Evolutionary conservation across 2,329 filamentous ascomycete species (phyloP).

Genomic region (Fusarium odoratissimum): DNA sequence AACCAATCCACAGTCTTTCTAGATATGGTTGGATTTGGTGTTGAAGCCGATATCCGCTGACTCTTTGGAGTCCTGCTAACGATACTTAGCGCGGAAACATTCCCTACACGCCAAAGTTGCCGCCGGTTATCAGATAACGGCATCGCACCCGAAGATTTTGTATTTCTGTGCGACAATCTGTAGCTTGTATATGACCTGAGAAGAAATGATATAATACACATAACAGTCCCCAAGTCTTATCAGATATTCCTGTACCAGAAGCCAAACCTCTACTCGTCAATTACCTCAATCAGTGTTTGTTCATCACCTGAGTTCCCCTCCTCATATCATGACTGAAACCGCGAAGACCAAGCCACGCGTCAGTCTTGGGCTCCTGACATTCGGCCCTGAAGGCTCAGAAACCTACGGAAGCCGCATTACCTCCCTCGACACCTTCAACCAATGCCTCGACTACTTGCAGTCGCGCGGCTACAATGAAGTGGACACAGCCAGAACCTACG

Average conservation of each 20-base stretch:
- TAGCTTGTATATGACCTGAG: neutral
- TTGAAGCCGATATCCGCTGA: neutral
- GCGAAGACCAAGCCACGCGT: neutral
- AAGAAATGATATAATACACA: neutral
- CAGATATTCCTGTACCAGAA: neutral
- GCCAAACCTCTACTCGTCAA: neutral
- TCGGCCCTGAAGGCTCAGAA: neutral
- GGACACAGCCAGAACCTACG: constrained; percentile 77
- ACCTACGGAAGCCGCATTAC: constrained; percentile 1
- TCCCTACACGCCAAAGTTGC: neutral
- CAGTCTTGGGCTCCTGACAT: constrained; percentile 16
- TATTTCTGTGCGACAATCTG: neutral
- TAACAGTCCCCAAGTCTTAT: rapidly evolving
- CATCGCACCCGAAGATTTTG: too few species aligned
- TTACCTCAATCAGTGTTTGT: neutral
- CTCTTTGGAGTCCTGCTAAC: neutral
- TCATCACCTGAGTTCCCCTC: neutral
- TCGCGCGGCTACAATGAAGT: constrained; percentile 67
- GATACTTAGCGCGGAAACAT: neutral
- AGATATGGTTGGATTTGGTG: too few species aligned
- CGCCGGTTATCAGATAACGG: neutral
- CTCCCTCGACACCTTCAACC: neutral
- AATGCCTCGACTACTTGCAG: neutral
- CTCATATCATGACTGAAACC: neutral
- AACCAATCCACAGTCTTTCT: neutral